These are phyloP conservation scores for Penicillium vulpinum DNA, from an alignment of 2,329 filamentous ascomycete genomes.

Conservation along the genomic window DNA sequence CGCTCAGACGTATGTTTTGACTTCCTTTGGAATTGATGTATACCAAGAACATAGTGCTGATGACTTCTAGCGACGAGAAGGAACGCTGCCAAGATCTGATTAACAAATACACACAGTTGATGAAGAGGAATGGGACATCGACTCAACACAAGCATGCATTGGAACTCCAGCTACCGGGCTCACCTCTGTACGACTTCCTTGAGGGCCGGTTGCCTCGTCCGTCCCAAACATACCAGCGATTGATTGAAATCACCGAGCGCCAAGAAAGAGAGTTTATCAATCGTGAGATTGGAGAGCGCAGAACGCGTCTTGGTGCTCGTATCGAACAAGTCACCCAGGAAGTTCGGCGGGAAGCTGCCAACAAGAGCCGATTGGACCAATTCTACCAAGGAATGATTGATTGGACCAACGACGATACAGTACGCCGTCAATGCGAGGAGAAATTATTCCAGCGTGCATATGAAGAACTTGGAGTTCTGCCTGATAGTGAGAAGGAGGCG, in stretches of 20 bases:
- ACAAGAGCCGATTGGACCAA: conserved; percentile 72
- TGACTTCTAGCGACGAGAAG: conserved; percentile 53
- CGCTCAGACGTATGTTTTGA: conserved; percentile 56
- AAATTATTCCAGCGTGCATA: conserved; percentile 81
- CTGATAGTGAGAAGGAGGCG: conserved; percentile 64
- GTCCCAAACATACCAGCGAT: conserved; percentile 73
- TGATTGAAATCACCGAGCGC: conserved; percentile 79
- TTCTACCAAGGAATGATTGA: conserved; percentile 83
- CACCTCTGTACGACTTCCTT: conserved; percentile 75
- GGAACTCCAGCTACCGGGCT: conserved; percentile 73
- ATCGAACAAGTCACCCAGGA: conserved; percentile 80
- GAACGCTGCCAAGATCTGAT: conserved; percentile 64
- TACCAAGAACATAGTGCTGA: conserved; percentile 13
- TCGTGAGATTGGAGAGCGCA: conserved; percentile 80
- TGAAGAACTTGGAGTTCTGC: conserved; percentile 71
- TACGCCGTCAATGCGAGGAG: conserved; percentile 83
- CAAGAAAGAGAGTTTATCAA: conserved; percentile 91
- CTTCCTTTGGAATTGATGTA: neutral
- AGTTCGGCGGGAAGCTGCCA: conserved; percentile 82
- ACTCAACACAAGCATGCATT: conserved; percentile 75
- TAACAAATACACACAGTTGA: conserved; percentile 76
- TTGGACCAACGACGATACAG: conserved; percentile 84
- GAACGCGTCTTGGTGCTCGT: conserved; percentile 81
- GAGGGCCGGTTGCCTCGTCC: conserved; percentile 83
- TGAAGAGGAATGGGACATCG: conserved; percentile 69